Conservation (phyloP, 75 land plant species). For the Sequoiadendron giganteum region DNA sequence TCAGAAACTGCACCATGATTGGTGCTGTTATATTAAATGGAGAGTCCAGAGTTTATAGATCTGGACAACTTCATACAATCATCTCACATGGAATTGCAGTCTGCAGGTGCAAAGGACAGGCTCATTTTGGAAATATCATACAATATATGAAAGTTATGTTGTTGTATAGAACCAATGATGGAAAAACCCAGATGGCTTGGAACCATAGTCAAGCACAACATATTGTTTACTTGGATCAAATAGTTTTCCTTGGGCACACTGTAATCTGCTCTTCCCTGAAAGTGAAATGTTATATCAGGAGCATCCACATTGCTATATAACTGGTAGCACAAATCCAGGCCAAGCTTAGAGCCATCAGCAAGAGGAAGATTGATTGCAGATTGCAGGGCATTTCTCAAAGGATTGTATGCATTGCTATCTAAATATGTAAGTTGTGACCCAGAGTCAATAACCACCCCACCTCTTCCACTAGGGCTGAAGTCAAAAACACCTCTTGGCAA, state of each 20-base stretch:
- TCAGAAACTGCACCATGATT: too few relatives aligned
- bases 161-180: conserved; percentile 4
- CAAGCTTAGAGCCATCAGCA: neutral
- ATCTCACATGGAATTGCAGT: neutral
- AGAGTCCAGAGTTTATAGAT: neutral
- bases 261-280: conserved; percentile 18
- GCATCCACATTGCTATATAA: neutral
- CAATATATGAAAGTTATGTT: conserved; percentile 26
- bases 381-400: conserved; percentile 10
- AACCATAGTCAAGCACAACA: conserved; percentile 21
- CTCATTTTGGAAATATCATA: neutral
- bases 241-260: conserved; percentile 16
- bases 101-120: neutral
- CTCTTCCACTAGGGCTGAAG: conserved; percentile 14
- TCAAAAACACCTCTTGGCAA: conserved; percentile 20
- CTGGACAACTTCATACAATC: neutral
- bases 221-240: conserved; percentile 11
- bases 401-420: conserved; percentile 11
- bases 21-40: too few relatives aligned
- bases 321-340: conserved; percentile 21
- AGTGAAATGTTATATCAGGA: conserved; percentile 22
- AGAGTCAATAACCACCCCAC: conserved; percentile 33
- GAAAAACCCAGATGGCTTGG: conserved; percentile 8
- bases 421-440: conserved; percentile 30
- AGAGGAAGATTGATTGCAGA: neutral